phyloP scores from a whole-genome alignment of 163 green algal genomes.

The Chlamydomonas reinhardtii region DNA sequence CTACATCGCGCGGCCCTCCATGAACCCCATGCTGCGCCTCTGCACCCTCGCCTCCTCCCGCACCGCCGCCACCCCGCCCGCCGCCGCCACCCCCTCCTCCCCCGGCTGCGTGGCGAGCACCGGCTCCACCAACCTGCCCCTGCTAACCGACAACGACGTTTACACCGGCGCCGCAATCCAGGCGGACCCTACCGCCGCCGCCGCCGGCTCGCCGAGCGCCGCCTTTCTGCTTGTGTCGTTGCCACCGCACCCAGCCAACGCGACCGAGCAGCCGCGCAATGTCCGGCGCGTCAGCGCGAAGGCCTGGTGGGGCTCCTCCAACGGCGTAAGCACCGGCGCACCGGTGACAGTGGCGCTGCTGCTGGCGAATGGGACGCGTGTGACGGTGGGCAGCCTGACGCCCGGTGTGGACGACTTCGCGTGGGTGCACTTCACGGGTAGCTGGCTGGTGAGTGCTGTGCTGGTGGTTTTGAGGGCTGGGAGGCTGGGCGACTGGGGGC shows the following conservation, averaged over 20 bases:
- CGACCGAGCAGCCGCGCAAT: neutral
- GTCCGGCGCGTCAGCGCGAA: constrained; percentile 14
- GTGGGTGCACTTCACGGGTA: neutral
- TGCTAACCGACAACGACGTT: constrained; percentile 9
- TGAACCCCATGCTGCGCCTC: constrained; percentile 33
- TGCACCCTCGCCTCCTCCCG: neutral
- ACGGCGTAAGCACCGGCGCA: neutral
- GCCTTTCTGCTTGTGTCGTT: neutral
- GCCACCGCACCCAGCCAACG: too few relatives aligned
- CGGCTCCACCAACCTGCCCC: neutral
- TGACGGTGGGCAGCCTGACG: neutral
- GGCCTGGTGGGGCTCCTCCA: neutral
- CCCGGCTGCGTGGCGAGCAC: constrained; percentile 15
- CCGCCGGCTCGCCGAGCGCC: neutral
- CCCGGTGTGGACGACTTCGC: neutral
- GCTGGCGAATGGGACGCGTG: neutral
- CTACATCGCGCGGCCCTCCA: constrained; percentile 5
- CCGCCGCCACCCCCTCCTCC: neutral
- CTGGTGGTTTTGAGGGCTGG: neutral
- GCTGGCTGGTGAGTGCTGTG: neutral
- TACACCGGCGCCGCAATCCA: constrained; percentile 27
- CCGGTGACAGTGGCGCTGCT: constrained; percentile 11
- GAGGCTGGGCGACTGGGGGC: too few relatives aligned
- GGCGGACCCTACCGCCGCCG: neutral
- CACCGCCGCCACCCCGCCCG: neutral